phyloP scores from a whole-genome alignment of 2,329 filamentous ascomycete species.

The Cladosporium cucumerinum region DNA sequence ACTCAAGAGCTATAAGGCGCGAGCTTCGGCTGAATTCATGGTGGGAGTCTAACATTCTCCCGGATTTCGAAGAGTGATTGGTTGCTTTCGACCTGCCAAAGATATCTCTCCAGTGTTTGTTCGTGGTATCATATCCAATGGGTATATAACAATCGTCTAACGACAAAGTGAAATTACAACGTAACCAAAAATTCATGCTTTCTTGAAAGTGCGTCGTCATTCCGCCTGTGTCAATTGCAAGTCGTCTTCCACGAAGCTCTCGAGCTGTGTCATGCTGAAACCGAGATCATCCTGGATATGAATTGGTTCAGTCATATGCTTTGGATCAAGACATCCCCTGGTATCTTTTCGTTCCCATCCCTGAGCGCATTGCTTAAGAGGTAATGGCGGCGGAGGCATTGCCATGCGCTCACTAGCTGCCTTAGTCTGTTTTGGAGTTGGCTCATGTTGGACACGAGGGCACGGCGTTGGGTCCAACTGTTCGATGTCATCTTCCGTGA shows the following conservation, averaged over 20 bases:
- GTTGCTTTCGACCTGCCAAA: background rate
- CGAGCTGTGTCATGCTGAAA: constrained; percentile 34
- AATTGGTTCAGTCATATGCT: background rate
- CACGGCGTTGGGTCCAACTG: constrained; percentile 27
- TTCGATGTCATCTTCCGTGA: constrained; percentile 42
- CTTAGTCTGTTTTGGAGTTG: background rate
- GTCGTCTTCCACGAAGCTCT: constrained; percentile 35
- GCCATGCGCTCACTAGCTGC: background rate
- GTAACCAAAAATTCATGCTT: background rate
- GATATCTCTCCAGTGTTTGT: background rate
- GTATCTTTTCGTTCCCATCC: no score
- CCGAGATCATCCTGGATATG: constrained; percentile 13
- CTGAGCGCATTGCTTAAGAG: background rate
- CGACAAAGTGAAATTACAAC: no score
- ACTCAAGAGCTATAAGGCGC: background rate
- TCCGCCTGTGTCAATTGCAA: constrained; percentile 32
- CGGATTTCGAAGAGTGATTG: background rate
- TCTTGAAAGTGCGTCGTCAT: background rate
- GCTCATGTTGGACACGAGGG: background rate
- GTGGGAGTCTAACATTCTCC: background rate
- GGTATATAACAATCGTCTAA: background rate
- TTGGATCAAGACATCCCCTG: background rate
- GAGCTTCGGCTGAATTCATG: background rate
- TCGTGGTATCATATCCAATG: background rate
- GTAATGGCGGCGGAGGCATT: constrained; percentile 23